A percentile compares a stretch with the other conserved stretches of the same genome.
phyloP scores from a whole-genome alignment of 768 basidiomycete species.

The Phanerochaete sordida region DNA sequence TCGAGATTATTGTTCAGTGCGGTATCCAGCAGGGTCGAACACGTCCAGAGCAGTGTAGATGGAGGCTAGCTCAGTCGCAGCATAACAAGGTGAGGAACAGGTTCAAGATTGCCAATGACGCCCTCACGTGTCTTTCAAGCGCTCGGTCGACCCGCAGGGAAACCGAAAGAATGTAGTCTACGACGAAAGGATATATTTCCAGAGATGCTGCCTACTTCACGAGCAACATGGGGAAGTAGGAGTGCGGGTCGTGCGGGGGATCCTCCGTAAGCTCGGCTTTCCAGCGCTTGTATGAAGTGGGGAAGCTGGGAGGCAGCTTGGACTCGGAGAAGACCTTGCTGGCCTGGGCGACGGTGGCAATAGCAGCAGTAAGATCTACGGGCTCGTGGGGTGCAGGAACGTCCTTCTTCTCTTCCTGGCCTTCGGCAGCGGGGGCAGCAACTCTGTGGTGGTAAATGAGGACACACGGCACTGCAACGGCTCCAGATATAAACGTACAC shows the following conservation, averaged over 20 bases:
- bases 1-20: neutral
- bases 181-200: neutral
- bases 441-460: conserved; percentile 38
- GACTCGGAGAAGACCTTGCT: conserved; percentile 57
- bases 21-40: neutral
- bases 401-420: conserved; percentile 35
- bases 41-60: neutral
- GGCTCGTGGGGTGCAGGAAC: conserved; percentile 41
- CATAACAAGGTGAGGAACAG: neutral
- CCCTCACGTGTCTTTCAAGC: neutral
- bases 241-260: conserved; percentile 77
- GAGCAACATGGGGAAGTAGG: conserved; percentile 82
- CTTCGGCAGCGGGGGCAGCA: conserved; percentile 42
- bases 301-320: conserved; percentile 72
- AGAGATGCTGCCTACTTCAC: conserved; percentile 27
- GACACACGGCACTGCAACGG: neutral
- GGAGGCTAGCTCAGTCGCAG: neutral
- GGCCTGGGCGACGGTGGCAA: conserved; percentile 56
- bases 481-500: conserved; percentile 45
- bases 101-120: neutral
- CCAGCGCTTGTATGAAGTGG: conserved; percentile 71
- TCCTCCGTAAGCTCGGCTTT: conserved; percentile 63
- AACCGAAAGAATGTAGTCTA: conserved; percentile 4
- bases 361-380: conserved; percentile 70
- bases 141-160: neutral